Conservation (phyloP, 768 basidiomycete genomes). For the Mycena vulgaris region DNA sequence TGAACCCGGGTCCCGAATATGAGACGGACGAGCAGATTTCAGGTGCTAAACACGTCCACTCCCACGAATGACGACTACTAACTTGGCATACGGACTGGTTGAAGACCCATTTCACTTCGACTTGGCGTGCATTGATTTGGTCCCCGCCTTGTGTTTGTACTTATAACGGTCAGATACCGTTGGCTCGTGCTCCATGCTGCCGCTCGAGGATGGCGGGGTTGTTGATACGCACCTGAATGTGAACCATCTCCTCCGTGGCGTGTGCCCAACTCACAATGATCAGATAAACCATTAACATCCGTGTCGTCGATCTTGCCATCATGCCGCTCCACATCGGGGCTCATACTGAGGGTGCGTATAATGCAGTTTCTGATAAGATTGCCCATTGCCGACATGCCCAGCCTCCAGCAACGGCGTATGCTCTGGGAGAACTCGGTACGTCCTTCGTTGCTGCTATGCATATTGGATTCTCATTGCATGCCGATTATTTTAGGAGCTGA, state of each 20-base stretch:
- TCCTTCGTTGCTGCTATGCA: too few relatives aligned
- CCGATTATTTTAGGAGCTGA: neutral
- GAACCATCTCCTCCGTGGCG: too few relatives aligned
- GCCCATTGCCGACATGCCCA: neutral
- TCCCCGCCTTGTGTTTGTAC: too few relatives aligned
- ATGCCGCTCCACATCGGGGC: conserved; percentile 52
- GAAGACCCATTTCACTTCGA: neutral
- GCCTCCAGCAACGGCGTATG: conserved; percentile 29
- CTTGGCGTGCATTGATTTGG: neutral
- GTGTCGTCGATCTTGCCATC: conserved; percentile 53
- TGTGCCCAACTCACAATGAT: too few relatives aligned
- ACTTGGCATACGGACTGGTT: neutral
- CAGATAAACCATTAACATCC: conserved; percentile 27
- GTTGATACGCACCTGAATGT: conserved; percentile 23
- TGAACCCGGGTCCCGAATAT: neutral
- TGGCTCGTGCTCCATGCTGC: conserved; percentile 30
- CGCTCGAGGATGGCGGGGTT: conserved; percentile 20
- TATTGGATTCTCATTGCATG: neutral
- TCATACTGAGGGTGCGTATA: conserved; percentile 40
- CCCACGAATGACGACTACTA: too few relatives aligned
- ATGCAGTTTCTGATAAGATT: neutral
- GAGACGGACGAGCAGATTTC: neutral
- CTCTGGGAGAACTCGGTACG: conserved; percentile 28
- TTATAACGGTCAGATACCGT: conserved; percentile 8
- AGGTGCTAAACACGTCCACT: too few relatives aligned